Percentiles rank a stretch among this genome's conserved stretches.
Evolutionary conservation across 371 early-diverging fungal genomes (phyloP).

Genomic region (Blakeslea trispora): DNA sequence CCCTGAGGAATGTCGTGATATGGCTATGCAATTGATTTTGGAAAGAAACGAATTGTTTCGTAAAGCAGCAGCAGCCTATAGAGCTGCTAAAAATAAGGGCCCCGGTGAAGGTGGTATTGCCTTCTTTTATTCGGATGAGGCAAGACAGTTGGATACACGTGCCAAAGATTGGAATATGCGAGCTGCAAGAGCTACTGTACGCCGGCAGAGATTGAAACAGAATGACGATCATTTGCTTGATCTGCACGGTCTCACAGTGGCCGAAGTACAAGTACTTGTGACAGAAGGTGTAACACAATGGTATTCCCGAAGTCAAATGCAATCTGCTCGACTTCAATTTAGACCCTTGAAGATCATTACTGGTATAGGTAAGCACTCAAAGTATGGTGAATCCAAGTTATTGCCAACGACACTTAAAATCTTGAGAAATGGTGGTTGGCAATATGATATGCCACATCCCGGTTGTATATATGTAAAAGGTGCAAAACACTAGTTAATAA

Average conservation of each 20-base stretch:
- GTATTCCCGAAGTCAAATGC: slow-evolving; percentile 60
- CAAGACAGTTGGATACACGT: slow-evolving; percentile 56
- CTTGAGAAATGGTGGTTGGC: slow-evolving; percentile 60
- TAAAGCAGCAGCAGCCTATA: slow-evolving; percentile 64
- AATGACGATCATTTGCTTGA: slow-evolving; percentile 65
- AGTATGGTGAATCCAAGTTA: slow-evolving; percentile 55
- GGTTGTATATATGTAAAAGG: slow-evolving; percentile 53
- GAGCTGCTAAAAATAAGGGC: slow-evolving; percentile 51
- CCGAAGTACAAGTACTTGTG: slow-evolving; percentile 63
- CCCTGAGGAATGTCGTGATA: slow-evolving; percentile 61
- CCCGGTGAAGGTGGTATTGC: slow-evolving; percentile 66
- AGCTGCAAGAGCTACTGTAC: slow-evolving; percentile 68
- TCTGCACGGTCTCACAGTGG: slow-evolving; percentile 68
- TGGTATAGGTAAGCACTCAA: slow-evolving; percentile 67
- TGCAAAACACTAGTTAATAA: slow-evolving; percentile 5
- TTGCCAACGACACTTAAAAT: slow-evolving; percentile 55
- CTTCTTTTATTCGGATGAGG: slow-evolving; percentile 69
- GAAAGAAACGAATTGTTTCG: slow-evolving; percentile 65
- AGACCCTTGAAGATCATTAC: slow-evolving; percentile 64
- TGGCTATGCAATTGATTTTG: slow-evolving; percentile 48
- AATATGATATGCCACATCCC: slow-evolving; percentile 52
- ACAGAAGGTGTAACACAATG: slow-evolving; percentile 65
- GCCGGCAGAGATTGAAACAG: slow-evolving; percentile 47
- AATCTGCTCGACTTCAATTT: slow-evolving; percentile 43
- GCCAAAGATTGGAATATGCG: slow-evolving; percentile 75